phyloP scores from a whole-genome alignment of 2,329 filamentous ascomycete species.

The Pseudocercospora macadamiae region DNA sequence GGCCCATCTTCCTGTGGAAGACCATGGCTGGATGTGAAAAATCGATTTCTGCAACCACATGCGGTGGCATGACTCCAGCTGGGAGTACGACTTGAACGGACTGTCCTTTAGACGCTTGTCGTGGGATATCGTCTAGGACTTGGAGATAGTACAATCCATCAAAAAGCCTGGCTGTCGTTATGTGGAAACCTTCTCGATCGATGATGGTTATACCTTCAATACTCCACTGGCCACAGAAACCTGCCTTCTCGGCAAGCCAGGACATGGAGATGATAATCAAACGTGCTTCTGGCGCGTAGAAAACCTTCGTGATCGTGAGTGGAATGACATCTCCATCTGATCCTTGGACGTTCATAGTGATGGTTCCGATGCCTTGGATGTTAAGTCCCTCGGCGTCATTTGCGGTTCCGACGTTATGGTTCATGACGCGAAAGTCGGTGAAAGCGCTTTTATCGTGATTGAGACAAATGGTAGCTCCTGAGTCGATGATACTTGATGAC shows the following conservation, averaged over 20 bases:
- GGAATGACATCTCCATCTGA: neutral
- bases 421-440: conserved; percentile 6
- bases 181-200: neutral
- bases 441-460: conserved; percentile 1
- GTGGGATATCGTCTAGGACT: neutral
- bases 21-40: conserved; percentile 1
- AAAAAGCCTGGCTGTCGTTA: neutral
- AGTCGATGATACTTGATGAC: conserved; percentile 4
- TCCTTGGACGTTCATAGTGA: neutral
- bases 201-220: conserved; percentile 8
- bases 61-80: neutral
- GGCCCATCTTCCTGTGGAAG: conserved; percentile 6
- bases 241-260: neutral
- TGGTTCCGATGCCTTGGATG: conserved; percentile 1
- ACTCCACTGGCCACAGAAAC: neutral
- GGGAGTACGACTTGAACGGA: neutral
- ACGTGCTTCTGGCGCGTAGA: neutral
- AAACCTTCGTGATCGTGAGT: conserved; percentile 1
- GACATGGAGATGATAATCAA: conserved; percentile 10
- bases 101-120: neutral
- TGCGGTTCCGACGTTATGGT: conserved; percentile 1
- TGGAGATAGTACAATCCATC: conserved; percentile 6
- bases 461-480: neutral
- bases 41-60: neutral
- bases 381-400: neutral